A percentile compares a stretch with the other conserved stretches of the same genome.
phyloP scores from a whole-genome alignment of 2,329 filamentous ascomycete genomes.

The Albifimbria verrucaria region DNA sequence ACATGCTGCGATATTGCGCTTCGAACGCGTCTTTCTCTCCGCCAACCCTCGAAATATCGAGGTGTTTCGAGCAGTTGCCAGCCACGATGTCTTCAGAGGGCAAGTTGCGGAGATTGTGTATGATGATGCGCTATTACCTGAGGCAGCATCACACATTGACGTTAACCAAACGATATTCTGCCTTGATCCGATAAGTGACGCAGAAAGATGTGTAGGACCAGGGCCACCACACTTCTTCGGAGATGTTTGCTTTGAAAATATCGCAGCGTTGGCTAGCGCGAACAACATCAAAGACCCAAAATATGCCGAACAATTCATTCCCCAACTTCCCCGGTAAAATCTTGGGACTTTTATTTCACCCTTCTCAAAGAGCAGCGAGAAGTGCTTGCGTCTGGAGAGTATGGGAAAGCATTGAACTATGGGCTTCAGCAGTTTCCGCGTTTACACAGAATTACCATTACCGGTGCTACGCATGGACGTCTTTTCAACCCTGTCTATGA shows the following conservation, averaged over 20 bases:
- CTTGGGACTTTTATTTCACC: slow-evolving; percentile 25
- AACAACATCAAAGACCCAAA: no score
- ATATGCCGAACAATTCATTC: no score
- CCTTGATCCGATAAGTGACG: not conserved
- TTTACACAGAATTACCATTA: slow-evolving; percentile 33
- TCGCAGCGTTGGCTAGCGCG: no score
- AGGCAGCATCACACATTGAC: not conserved
- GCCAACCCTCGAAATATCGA: slow-evolving; percentile 12
- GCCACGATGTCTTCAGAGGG: slow-evolving; percentile 9
- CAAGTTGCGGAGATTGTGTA: slow-evolving; percentile 13
- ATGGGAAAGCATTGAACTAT: slow-evolving; percentile 28
- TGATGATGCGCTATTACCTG: slow-evolving; percentile 14
- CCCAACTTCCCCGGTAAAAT: not conserved
- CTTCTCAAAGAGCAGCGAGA: slow-evolving; percentile 29
- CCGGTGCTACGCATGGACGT: slow-evolving; percentile 34
- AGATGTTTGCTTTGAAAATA: no score
- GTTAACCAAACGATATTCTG: not conserved
- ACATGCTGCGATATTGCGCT: not conserved
- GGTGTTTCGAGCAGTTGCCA: slow-evolving; percentile 12
- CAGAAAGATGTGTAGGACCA: no score
- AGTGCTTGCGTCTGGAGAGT: slow-evolving; percentile 20
- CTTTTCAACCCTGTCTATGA: slow-evolving; percentile 33
- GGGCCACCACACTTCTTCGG: no score
- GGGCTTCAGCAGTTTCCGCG: slow-evolving; percentile 30
- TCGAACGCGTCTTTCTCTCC: slow-evolving; percentile 14